phyloP scores from a whole-genome alignment of 1,284 basidiomycete genomes.

The Puccinia triticina region DNA sequence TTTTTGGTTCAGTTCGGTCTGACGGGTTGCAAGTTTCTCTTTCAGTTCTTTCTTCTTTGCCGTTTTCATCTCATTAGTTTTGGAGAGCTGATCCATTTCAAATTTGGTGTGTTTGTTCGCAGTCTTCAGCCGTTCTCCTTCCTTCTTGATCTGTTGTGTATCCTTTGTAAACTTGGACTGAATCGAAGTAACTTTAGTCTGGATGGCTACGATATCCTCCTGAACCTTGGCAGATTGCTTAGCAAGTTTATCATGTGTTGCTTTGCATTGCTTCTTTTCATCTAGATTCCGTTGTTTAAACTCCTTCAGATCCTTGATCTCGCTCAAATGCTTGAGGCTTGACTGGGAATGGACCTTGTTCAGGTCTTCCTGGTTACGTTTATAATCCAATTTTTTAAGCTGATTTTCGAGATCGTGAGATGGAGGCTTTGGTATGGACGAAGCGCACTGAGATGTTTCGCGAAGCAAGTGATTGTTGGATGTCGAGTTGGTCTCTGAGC shows the following conservation, averaged over 20 bases:
- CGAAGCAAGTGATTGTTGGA: not conserved
- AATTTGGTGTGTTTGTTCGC: not conserved
- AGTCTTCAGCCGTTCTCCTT: constrained; percentile 21
- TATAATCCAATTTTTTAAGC: constrained; percentile 10
- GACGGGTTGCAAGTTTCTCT: constrained; percentile 16
- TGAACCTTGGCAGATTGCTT: constrained; percentile 16
- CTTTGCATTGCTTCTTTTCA: constrained; percentile 37
- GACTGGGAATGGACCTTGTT: constrained; percentile 31
- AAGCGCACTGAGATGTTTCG: not conserved
- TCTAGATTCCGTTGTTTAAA: constrained; percentile 27
- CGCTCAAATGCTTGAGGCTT: constrained; percentile 30
- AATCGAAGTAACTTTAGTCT: constrained; percentile 12
- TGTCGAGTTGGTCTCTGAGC: not conserved
- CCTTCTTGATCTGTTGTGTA: constrained; percentile 20
- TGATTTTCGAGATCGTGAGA: constrained; percentile 20
- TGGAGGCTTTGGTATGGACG: not conserved
- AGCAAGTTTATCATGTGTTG: constrained; percentile 7
- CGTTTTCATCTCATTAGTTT: constrained; percentile 8
- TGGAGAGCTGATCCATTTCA: constrained; percentile 10
- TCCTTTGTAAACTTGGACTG: constrained; percentile 10
- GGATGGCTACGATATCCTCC: constrained; percentile 6
- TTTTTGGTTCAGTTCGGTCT: constrained; percentile 19
- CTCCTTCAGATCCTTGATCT: constrained; percentile 45
- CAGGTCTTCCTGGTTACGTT: constrained; percentile 25
- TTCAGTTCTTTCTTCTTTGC: not conserved